These are phyloP conservation scores for Ceratobasidium sp. DNA, from an alignment of 1,284 basidiomycete genomes.

Conservation along the genomic window DNA sequence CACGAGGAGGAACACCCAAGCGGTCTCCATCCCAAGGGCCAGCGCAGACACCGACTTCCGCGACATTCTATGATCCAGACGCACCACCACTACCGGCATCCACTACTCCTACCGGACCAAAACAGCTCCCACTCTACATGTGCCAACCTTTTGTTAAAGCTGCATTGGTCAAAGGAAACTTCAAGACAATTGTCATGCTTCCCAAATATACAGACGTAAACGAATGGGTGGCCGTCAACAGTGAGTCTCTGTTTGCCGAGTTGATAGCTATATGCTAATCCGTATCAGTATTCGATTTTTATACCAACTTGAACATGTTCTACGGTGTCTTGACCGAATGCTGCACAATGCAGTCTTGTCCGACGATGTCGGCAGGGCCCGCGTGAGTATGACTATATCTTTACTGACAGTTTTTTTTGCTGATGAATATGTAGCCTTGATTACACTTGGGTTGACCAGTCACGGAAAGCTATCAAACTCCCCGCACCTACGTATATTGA, in stretches of 20 bases:
- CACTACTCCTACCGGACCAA: conserved; percentile 54
- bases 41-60: conserved; percentile 53
- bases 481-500: conserved; percentile 98
- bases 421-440: conserved; percentile 67
- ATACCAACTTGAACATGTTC: conserved; percentile 96
- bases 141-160: conserved; percentile 96
- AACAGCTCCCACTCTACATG: conserved; percentile 75
- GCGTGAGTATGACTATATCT: conserved; percentile 61
- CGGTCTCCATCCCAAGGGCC: conserved; percentile 64
- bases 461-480: conserved; percentile 90
- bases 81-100: conserved; percentile 71
- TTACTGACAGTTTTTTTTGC: neutral
- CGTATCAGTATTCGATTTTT: conserved; percentile 86
- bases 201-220: conserved; percentile 97
- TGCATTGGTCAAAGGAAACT: conserved; percentile 96
- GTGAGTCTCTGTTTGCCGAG: neutral
- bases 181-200: conserved; percentile 97
- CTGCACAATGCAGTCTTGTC: conserved; percentile 89
- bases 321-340: conserved; percentile 95
- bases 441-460: conserved; percentile 98
- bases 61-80: conserved; percentile 49
- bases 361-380: conserved; percentile 91
- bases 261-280: neutral
- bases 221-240: conserved; percentile 80
- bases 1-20: conserved; percentile 69